Percentiles rank a stretch among this genome's conserved stretches.
Conservation (phyloP, 352 stramenopile genomes). For the Hyaloperonospora arabidopsidis region DNA sequence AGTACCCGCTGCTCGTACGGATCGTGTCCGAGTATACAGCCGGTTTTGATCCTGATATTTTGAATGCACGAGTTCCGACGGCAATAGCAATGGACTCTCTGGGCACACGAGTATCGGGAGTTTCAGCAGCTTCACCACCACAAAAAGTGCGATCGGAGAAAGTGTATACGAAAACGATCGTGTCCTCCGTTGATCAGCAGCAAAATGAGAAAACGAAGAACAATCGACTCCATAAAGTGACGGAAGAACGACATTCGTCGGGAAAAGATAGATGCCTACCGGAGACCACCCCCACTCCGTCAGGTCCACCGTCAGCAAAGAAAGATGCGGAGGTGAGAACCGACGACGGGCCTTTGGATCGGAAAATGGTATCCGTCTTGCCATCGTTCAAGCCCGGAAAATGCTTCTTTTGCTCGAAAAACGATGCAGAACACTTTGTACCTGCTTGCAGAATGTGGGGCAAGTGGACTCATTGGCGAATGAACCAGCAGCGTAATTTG, state of each 20-base stretch:
- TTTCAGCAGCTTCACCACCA: not conserved
- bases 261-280: not conserved
- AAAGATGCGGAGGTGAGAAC: too few species aligned
- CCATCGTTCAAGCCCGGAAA: slow-evolving; percentile 75
- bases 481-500: slow-evolving; percentile 60
- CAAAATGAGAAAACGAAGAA: slow-evolving; percentile 1
- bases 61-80: slow-evolving; percentile 32
- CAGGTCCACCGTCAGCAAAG: too few species aligned
- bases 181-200: not conserved
- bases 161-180: not conserved
- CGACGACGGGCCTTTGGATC: slow-evolving; percentile 4
- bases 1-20: slow-evolving; percentile 71
- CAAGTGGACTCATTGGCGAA: slow-evolving; percentile 80
- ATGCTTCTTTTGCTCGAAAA: slow-evolving; percentile 83
- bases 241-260: not conserved
- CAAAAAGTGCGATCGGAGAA: not conserved
- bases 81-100: slow-evolving; percentile 20
- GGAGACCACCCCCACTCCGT: too few species aligned
- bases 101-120: slow-evolving; percentile 8
- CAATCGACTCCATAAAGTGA: not conserved
- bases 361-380: slow-evolving; percentile 63
- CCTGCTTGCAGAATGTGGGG: slow-evolving; percentile 75
- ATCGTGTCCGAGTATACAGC: slow-evolving; percentile 81
- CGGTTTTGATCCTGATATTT: slow-evolving; percentile 68
- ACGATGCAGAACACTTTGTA: slow-evolving; percentile 71